phyloP scores from a whole-genome alignment of 2,329 filamentous ascomycete genomes.

The Ceratocystiopsis sp. region DNA sequence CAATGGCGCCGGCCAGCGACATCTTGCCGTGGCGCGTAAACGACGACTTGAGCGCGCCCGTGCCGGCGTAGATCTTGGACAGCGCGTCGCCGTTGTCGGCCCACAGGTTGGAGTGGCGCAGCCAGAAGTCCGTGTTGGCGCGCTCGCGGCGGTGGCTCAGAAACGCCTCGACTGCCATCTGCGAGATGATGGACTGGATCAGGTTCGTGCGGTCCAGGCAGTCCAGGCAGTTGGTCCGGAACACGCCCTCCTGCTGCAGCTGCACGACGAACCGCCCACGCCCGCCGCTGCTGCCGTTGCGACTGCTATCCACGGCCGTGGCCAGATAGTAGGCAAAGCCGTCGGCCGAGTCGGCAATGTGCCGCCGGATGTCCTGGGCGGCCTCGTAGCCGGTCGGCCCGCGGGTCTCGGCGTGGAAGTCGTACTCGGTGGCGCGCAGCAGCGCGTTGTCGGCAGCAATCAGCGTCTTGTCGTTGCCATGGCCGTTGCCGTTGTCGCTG shows the following conservation, averaged over 20 bases:
- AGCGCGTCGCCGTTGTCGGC: conserved; percentile 92
- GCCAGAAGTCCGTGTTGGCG: conserved; percentile 71
- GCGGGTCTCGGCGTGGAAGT: conserved; percentile 90
- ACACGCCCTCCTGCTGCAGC: conserved; percentile 86
- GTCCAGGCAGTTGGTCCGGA: conserved; percentile 89
- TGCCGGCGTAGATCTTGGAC: conserved; percentile 91
- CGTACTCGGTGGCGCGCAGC: conserved; percentile 71
- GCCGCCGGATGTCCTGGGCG: conserved; percentile 64
- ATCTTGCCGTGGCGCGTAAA: conserved; percentile 92
- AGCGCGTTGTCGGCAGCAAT: conserved; percentile 52
- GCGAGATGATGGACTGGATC: conserved; percentile 88
- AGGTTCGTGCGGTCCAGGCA: conserved; percentile 92
- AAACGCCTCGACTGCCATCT: conserved; percentile 81
- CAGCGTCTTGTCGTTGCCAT: conserved; percentile 13
- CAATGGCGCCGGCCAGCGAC: conserved; percentile 81
- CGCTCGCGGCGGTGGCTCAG: conserved; percentile 53
- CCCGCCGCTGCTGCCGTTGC: conserved; percentile 5
- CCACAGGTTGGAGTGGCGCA: conserved; percentile 83
- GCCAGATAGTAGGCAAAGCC: conserved; percentile 86
- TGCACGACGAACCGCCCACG: conserved; percentile 44
- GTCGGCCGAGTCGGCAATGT: conserved; percentile 64
- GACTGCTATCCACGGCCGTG: conserved; percentile 39
- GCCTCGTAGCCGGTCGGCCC: conserved; percentile 77
- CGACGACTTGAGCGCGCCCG: conserved; percentile 85
- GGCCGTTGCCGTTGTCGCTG: background rate